Evolutionary conservation across 2,329 filamentous ascomycete genomes (phyloP).

Genomic region (Phialocephala sp.): DNA sequence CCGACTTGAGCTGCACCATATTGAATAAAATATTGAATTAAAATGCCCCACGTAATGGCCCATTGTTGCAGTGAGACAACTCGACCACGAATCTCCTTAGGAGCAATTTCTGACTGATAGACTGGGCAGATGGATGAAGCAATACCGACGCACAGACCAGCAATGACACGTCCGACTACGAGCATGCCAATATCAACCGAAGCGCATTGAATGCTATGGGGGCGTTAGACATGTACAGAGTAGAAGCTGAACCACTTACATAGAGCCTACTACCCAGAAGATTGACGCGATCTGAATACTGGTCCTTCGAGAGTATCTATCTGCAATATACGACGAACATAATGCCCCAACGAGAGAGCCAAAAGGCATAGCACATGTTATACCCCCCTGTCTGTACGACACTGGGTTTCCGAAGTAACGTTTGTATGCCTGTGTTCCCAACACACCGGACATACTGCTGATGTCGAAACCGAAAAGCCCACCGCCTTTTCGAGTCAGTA

Average conservation of each 20-base stretch:
- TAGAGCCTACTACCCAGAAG: slow-evolving; percentile 54
- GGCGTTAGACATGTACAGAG: not conserved
- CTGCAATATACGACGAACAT: slow-evolving; percentile 59
- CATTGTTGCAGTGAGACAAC: slow-evolving; percentile 71
- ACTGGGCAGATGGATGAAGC: slow-evolving; percentile 70
- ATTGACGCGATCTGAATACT: slow-evolving; percentile 54
- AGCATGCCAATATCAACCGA: slow-evolving; percentile 72
- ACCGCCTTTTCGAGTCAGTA: slow-evolving; percentile 54
- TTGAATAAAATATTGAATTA: slow-evolving; percentile 71
- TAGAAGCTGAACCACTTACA: slow-evolving; percentile 29
- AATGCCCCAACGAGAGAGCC: slow-evolving; percentile 71
- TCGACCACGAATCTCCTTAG: slow-evolving; percentile 61
- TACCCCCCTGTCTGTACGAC: slow-evolving; percentile 67
- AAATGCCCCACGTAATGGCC: slow-evolving; percentile 73
- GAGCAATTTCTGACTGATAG: slow-evolving; percentile 70
- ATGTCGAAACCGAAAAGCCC: slow-evolving; percentile 82
- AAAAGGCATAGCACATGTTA: slow-evolving; percentile 76
- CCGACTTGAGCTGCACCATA: slow-evolving; percentile 65
- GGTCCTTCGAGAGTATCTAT: slow-evolving; percentile 54
- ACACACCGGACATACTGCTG: slow-evolving; percentile 71
- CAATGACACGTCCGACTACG: slow-evolving; percentile 72
- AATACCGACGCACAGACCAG: slow-evolving; percentile 76
- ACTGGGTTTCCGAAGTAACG: slow-evolving; percentile 71
- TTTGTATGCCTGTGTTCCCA: slow-evolving; percentile 72
- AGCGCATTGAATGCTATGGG: slow-evolving; percentile 61